Percentiles rank a stretch among this genome's conserved stretches.
Evolutionary conservation across 129 eudicot species (phyloP).

Genomic region (Ambrosia trifida): DNA sequence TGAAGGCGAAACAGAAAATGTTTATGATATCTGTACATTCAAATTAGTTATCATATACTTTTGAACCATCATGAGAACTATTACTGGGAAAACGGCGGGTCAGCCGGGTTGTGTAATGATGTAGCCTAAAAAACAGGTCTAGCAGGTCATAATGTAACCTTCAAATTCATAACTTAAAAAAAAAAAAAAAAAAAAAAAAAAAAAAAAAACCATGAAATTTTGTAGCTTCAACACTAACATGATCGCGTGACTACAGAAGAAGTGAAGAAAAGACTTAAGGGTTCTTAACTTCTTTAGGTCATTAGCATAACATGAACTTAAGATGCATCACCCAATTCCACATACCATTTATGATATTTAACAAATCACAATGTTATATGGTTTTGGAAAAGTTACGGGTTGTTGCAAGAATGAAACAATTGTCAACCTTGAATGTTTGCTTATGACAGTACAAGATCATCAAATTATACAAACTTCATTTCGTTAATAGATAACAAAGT

Average conservation of each 20-base stretch:
- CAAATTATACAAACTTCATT: background rate
- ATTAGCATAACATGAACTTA: background rate
- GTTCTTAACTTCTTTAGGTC: slow-evolving; percentile 4
- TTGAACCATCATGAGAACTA: background rate
- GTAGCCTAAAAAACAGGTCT: background rate
- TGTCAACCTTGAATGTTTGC: too few relatives aligned
- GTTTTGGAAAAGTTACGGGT: background rate
- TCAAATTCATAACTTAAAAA: background rate
- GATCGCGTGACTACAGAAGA: background rate
- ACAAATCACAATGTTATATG: background rate
- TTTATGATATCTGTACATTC: background rate
- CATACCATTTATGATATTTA: background rate
- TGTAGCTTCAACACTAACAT: background rate
- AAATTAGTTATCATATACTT: background rate
- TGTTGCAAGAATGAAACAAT: background rate
- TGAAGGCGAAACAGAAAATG: background rate
- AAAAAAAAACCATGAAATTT: background rate
- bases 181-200: too few relatives aligned
- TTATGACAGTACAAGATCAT: background rate
- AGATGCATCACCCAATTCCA: background rate
- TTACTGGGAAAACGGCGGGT: background rate
- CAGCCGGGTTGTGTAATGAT: background rate
- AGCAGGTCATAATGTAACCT: background rate
- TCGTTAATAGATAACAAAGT: background rate
- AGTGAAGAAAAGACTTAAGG: background rate